Conservation (phyloP, 768 basidiomycete genomes). For the Agrocybe praecox region DNA sequence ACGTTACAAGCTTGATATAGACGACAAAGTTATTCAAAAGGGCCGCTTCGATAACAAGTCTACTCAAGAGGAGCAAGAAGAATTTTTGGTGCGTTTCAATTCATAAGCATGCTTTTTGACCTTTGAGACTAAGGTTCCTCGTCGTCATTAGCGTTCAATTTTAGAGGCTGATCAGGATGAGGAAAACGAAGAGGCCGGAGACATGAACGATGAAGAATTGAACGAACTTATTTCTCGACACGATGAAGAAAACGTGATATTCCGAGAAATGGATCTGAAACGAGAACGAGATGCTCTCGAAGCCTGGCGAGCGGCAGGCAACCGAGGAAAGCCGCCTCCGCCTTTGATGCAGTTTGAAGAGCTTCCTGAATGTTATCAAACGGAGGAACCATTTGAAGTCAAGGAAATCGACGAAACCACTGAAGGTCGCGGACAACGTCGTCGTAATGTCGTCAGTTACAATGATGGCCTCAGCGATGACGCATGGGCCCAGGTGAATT, state of each 20-base stretch:
- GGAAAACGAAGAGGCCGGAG: slow-evolving; percentile 86
- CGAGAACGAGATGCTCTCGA: slow-evolving; percentile 70
- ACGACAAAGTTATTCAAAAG: slow-evolving; percentile 99
- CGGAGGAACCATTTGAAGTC: slow-evolving; percentile 75
- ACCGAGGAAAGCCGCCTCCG: slow-evolving; percentile 76
- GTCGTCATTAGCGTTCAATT: slow-evolving; percentile 69
- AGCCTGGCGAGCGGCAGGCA: slow-evolving; percentile 71
- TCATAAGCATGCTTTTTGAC: not conserved
- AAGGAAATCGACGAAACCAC: slow-evolving; percentile 62
- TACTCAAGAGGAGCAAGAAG: slow-evolving; percentile 96
- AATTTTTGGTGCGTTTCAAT: slow-evolving; percentile 69
- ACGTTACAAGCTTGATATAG: slow-evolving; percentile 95
- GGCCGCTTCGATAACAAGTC: slow-evolving; percentile 99
- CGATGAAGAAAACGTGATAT: slow-evolving; percentile 76
- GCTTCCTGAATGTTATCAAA: slow-evolving; percentile 90
- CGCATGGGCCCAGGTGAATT: slow-evolving; percentile 81
- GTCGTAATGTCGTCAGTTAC: slow-evolving; percentile 85
- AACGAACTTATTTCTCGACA: slow-evolving; percentile 89
- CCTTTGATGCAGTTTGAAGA: slow-evolving; percentile 86
- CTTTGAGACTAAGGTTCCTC: slow-evolving; percentile 3
- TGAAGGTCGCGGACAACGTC: slow-evolving; percentile 85
- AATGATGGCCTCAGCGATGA: slow-evolving; percentile 95
- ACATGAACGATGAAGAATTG: slow-evolving; percentile 93
- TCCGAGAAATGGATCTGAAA: slow-evolving; percentile 81
- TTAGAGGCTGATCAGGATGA: slow-evolving; percentile 90